Evolutionary conservation across 495 filamentous ascomycete genomes (phyloP), one percentile per base, ranked within the genome.

Genomic region (Talaromyces wortmannii): DNA sequence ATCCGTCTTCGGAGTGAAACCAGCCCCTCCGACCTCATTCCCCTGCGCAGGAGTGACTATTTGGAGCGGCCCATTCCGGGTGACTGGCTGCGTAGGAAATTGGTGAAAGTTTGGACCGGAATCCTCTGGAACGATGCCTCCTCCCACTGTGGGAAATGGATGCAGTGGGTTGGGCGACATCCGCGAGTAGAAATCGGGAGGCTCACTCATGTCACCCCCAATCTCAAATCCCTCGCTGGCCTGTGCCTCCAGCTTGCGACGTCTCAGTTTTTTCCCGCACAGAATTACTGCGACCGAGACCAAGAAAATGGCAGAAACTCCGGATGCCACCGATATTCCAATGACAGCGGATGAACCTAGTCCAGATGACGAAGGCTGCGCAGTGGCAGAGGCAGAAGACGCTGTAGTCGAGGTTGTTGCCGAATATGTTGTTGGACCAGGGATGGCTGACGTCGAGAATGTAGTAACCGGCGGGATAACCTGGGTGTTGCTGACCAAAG

Each of bases 121-220:
- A 7, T 55, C 57, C 17, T 11, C 47, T 29, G 17, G 8, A n/a
- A 8, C 13, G 2, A n/a, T 47, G 23, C 3, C 47, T 17, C 32
- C 23, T 42, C 16, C 17, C 29, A 17, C 8, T 56, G 51, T 40
- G 50, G 46, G 12, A 11, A 61, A 53, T 5, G 58, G 59, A 31
- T 59, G 43, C 1, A 53, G 58, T 45, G 57, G 67, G 12, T 54
- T 59, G 31, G 57, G 50, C 31, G 59, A 61, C 18, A 64, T 29
- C 60, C 54, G 7, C 57, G 55, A 16, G 57, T 15, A 59, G 33
- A 75, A 76, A 15, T 69, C 66, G 2, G 66, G 63, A 43, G 72
- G 74, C 53, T 75, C 70, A 50, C 67, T 61, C 72, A 75, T 75
- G 11, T 60, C 55, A 6, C 71, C 74, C 18, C 73, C 74, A 57